These are phyloP conservation scores for Babesia microti DNA, from an alignment of 169 alveolate genomes.

Conservation along the genomic window DNA sequence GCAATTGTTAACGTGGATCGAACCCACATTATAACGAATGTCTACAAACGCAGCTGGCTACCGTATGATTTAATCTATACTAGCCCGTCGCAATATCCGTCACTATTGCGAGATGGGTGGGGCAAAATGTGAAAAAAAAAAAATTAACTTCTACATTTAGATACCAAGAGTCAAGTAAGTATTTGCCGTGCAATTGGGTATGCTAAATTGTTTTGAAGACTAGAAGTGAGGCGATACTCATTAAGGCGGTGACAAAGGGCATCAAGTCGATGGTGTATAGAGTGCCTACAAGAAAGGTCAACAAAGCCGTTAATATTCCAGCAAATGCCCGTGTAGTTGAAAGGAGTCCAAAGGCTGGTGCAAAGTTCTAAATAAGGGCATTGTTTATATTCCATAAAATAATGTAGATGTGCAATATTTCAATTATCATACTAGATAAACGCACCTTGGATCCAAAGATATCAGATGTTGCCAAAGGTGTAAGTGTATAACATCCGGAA, in stretches of 20 bases:
- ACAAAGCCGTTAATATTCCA: slow-evolving; percentile 15
- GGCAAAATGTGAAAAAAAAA: too few species aligned
- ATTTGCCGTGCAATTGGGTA: too few species aligned
- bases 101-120: too few species aligned
- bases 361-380: slow-evolving; percentile 8
- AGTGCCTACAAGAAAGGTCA: slow-evolving; percentile 1
- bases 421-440: neutral
- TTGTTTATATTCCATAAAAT: neutral
- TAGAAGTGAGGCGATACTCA: slow-evolving; percentile 26
- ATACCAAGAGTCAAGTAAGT: too few species aligned
- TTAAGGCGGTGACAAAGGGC: slow-evolving; percentile 20
- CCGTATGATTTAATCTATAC: too few species aligned
- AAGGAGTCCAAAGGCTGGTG: slow-evolving; percentile 13
- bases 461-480: slow-evolving; percentile 28
- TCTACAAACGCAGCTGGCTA: too few species aligned
- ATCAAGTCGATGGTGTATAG: slow-evolving; percentile 7
- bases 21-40: too few species aligned
- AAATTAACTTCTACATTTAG: too few species aligned
- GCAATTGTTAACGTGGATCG: too few species aligned
- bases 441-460: slow-evolving; percentile 25
- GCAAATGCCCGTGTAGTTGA: slow-evolving; percentile 33
- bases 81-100: too few species aligned
- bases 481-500: slow-evolving; percentile 27
- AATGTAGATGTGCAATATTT: neutral
- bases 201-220: too few species aligned